Conservation (phyloP, 805 yeast species). For the Candida loeiensis region DNA sequence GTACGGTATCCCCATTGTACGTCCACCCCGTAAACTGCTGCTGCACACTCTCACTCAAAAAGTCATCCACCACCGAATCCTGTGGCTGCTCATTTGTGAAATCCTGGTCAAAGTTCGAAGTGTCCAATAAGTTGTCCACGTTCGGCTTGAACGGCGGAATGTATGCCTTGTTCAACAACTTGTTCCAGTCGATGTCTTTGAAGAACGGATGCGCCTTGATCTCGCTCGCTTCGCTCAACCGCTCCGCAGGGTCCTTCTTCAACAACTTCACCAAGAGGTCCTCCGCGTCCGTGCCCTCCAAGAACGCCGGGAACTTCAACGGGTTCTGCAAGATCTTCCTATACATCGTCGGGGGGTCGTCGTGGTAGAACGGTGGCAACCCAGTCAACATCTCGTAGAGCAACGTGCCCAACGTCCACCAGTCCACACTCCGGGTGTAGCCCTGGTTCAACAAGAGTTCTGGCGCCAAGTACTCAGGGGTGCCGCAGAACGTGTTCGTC, state of each 20-base stretch:
- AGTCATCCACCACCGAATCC: slow-evolving; percentile 93
- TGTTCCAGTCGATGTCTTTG: slow-evolving; percentile 85
- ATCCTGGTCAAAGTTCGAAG: slow-evolving; percentile 88
- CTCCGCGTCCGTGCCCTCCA: slow-evolving; percentile 77
- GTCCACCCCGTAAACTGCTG: slow-evolving; percentile 99
- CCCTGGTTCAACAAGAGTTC: slow-evolving; percentile 89
- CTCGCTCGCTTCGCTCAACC: slow-evolving; percentile 80
- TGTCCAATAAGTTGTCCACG: slow-evolving; percentile 80
- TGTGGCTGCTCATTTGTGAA: slow-evolving; percentile 91
- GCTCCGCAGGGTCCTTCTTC: slow-evolving; percentile 77
- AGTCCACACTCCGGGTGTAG: slow-evolving; percentile 92
- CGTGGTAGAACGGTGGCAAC: slow-evolving; percentile 95
- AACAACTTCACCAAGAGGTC: slow-evolving; percentile 71
- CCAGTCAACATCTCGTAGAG: slow-evolving; percentile 96
- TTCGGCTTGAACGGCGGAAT: slow-evolving; percentile 95
- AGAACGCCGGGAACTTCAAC: slow-evolving; percentile 79
- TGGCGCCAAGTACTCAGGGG: slow-evolving; percentile 97
- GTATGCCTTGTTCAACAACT: slow-evolving; percentile 78
- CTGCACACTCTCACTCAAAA: slow-evolving; percentile 90
- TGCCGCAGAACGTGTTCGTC: slow-evolving; percentile 93
- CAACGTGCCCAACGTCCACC: slow-evolving; percentile 97
- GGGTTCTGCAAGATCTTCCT: slow-evolving; percentile 89
- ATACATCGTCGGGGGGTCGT: slow-evolving; percentile 90
- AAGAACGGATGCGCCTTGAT: slow-evolving; percentile 84
- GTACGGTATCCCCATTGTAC: slow-evolving; percentile 62